Conservation (phyloP, 2,329 filamentous ascomycete genomes). For the Monascus ruber region DNA sequence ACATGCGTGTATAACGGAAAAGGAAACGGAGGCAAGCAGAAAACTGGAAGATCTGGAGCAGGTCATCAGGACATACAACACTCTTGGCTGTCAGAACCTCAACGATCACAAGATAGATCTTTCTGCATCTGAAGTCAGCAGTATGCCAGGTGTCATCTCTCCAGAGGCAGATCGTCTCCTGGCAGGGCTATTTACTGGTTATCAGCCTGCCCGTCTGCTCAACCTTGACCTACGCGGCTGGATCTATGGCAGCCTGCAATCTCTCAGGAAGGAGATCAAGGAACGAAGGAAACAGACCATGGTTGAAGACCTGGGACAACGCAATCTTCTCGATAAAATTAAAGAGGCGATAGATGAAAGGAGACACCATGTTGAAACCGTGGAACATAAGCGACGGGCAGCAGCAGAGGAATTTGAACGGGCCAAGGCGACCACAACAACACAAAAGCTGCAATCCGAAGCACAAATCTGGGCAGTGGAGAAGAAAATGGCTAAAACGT, state of each 20-base stretch:
- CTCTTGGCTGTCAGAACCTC: conserved; percentile 83
- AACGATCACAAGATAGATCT: conserved; percentile 76
- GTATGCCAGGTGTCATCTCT: conserved; percentile 37
- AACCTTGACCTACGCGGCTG: conserved; percentile 78
- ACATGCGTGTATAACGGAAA: conserved; percentile 71
- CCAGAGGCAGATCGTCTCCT: conserved; percentile 63
- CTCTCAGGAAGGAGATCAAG: conserved; percentile 80
- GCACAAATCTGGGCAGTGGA: conserved; percentile 94
- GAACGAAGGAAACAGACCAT: conserved; percentile 71
- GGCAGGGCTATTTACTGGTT: conserved; percentile 70
- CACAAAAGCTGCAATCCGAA: conserved; percentile 79
- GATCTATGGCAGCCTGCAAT: conserved; percentile 66
- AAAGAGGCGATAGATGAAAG: conserved; percentile 97
- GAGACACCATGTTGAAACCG: conserved; percentile 76
- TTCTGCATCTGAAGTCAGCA: conserved; percentile 46
- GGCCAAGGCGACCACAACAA: conserved; percentile 75
- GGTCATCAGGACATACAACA: conserved; percentile 84
- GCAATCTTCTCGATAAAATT: conserved; percentile 85
- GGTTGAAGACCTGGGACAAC: conserved; percentile 86
- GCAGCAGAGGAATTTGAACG: conserved; percentile 91
- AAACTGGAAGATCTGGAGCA: conserved; percentile 90
- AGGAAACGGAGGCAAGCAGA: conserved; percentile 69
- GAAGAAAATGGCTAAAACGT: conserved; percentile 80
- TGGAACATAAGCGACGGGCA: conserved; percentile 76
- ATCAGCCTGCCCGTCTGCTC: conserved; percentile 80